Conservation (phyloP, 192 early-diverging fungal species). For the Rhizophlyctis rosea region DNA sequence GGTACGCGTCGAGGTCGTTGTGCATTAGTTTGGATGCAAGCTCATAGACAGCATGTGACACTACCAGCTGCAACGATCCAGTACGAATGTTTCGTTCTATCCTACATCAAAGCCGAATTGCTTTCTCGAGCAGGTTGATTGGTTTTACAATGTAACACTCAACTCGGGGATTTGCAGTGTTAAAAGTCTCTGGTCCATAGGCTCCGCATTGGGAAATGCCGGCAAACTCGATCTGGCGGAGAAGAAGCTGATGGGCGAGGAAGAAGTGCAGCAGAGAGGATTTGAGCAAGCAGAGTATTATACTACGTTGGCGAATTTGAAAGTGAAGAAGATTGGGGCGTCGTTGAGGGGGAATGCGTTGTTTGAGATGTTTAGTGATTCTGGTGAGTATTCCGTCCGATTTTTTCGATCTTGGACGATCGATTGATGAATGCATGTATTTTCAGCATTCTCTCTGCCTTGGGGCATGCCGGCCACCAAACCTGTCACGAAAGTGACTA, state of each 20-base stretch:
- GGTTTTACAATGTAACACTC: background rate
- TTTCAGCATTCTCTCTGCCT: conserved; percentile 38
- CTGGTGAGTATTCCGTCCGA: conserved; percentile 33
- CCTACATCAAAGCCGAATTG: conserved; percentile 41
- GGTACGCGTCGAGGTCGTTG: background rate
- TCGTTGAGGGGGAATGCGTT: conserved; percentile 26
- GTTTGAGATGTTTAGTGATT: conserved; percentile 45
- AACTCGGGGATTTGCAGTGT: background rate
- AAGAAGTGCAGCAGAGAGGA: conserved; percentile 25
- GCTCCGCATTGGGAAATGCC: conserved; percentile 31
- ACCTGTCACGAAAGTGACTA: conserved; percentile 7
- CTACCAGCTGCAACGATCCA: background rate
- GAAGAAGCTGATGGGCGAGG: conserved; percentile 19
- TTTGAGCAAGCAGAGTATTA: conserved; percentile 26
- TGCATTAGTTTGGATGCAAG: background rate
- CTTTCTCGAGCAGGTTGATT: conserved; percentile 7
- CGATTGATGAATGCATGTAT: too few relatives aligned
- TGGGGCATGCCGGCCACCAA: conserved; percentile 28
- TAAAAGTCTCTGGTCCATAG: too few relatives aligned
- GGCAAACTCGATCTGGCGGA: conserved; percentile 39
- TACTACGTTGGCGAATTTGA: conserved; percentile 19
- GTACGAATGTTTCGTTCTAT: conserved; percentile 43
- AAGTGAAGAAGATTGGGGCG: conserved; percentile 25
- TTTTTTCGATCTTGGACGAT: too few relatives aligned
- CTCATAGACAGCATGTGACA: background rate